phyloP scores from a whole-genome alignment of 2,329 filamentous ascomycete species.

The Escovopsis sp. region DNA sequence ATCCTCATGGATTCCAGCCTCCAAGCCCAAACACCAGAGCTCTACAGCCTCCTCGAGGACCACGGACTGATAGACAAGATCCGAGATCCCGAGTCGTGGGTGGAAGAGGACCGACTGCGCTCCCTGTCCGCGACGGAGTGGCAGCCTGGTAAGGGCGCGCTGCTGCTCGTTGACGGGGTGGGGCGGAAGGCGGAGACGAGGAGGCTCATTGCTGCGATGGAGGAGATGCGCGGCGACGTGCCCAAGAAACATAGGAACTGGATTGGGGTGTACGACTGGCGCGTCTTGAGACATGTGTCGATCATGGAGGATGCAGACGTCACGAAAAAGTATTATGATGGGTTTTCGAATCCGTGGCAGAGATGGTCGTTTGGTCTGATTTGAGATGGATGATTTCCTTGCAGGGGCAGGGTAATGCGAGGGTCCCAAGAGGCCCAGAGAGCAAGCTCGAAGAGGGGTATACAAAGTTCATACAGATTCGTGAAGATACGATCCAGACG shows the following conservation, averaged over 20 bases:
- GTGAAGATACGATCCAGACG: no score
- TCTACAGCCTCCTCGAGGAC: slow-evolving; percentile 21
- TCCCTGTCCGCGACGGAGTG: not conserved
- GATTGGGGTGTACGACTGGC: slow-evolving; percentile 32
- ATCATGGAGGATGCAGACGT: slow-evolving; percentile 21
- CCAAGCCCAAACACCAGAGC: slow-evolving; percentile 19
- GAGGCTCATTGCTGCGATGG: slow-evolving; percentile 18
- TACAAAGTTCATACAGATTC: no score
- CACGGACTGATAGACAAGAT: slow-evolving; percentile 26
- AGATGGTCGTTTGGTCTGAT: slow-evolving; percentile 28
- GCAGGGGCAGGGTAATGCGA: no score
- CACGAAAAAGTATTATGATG: slow-evolving; percentile 17
- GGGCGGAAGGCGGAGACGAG: slow-evolving; percentile 15
- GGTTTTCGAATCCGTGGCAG: slow-evolving; percentile 26
- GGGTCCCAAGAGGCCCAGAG: no score
- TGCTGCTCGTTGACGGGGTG: slow-evolving; percentile 28
- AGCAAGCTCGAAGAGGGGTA: no score
- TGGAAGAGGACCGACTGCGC: slow-evolving; percentile 6
- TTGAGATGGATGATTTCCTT: slow-evolving; percentile 9
- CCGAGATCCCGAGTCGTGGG: slow-evolving; percentile 21
- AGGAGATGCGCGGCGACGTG: slow-evolving; percentile 13
- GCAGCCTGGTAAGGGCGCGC: slow-evolving; percentile 7
- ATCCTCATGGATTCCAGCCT: slow-evolving; percentile 30
- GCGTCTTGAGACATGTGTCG: slow-evolving; percentile 25
- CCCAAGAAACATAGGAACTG: slow-evolving; percentile 17